phyloP scores from a whole-genome alignment of 139 green algal genomes.

The Micromonas commoda region DNA sequence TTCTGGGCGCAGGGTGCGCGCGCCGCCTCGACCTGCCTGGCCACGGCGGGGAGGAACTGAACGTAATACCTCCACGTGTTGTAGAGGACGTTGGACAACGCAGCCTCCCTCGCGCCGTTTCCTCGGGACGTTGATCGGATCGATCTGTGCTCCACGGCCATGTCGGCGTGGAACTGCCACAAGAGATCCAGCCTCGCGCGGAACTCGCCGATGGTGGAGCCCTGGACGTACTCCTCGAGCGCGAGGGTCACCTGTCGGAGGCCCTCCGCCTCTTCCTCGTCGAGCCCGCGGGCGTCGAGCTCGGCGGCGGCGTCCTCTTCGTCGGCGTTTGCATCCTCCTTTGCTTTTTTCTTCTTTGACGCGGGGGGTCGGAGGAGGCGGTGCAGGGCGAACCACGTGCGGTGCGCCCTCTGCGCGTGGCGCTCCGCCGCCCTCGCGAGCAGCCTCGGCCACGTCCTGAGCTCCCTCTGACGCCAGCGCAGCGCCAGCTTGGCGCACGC shows the following conservation, averaged over 20 bases:
- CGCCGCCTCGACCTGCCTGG: slow-evolving; percentile 35
- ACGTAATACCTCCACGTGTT: slow-evolving; percentile 78
- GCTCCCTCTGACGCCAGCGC: slow-evolving; percentile 85
- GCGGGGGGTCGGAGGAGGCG: slow-evolving; percentile 47
- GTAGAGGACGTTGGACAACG: slow-evolving; percentile 43
- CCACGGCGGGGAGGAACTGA: slow-evolving; percentile 62
- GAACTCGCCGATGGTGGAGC: slow-evolving; percentile 79
- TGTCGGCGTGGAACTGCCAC: slow-evolving; percentile 48
- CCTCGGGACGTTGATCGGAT: background rate
- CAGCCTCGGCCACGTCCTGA: slow-evolving; percentile 68
- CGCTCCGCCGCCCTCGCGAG: slow-evolving; percentile 45
- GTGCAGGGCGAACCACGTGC: slow-evolving; percentile 88
- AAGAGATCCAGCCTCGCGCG: slow-evolving; percentile 68
- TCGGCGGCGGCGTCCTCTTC: background rate
- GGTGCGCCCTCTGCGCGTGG: slow-evolving; percentile 51
- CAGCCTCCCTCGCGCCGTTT: background rate
- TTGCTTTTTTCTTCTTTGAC: background rate
- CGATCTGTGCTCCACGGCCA: slow-evolving; percentile 30
- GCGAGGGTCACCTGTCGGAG: slow-evolving; percentile 5
- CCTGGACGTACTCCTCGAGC: slow-evolving; percentile 87
- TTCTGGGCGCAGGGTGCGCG: slow-evolving; percentile 68
- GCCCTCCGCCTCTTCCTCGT: slow-evolving; percentile 16
- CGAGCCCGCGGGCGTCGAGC: background rate
- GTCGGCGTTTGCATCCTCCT: background rate
- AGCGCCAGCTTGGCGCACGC: slow-evolving; percentile 58